These are phyloP conservation scores for Nigrograna mackinnonii DNA, from an alignment of 2,329 filamentous ascomycete species.

Conservation along the genomic window DNA sequence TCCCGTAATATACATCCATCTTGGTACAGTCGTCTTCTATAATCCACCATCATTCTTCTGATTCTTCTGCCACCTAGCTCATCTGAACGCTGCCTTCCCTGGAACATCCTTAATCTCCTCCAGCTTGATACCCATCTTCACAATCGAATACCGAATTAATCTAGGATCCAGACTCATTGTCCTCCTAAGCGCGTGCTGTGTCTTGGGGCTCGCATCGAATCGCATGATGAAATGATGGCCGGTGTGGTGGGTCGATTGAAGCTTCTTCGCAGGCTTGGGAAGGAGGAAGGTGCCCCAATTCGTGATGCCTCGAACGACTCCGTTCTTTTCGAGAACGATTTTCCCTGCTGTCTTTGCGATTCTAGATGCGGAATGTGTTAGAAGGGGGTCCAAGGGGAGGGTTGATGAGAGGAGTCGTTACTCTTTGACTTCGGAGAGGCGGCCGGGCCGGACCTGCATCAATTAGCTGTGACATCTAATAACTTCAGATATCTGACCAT, in stretches of 20 bases:
- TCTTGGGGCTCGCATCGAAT: slow-evolving; percentile 77
- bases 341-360: slow-evolving; percentile 85
- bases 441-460: slow-evolving; percentile 84
- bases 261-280: slow-evolving; percentile 75
- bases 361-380: too few relatives aligned
- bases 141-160: slow-evolving; percentile 83
- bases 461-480: slow-evolving; percentile 10
- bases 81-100: slow-evolving; percentile 55
- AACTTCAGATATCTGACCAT: slow-evolving; percentile 36
- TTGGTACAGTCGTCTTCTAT: slow-evolving; percentile 1
- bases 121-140: slow-evolving; percentile 77
- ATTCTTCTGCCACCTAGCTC: neutral
- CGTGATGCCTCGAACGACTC: slow-evolving; percentile 86
- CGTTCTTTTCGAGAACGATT: slow-evolving; percentile 79
- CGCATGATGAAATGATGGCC: slow-evolving; percentile 99
- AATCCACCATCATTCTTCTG: neutral
- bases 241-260: slow-evolving; percentile 80
- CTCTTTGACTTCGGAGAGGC: slow-evolving; percentile 92
- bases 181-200: slow-evolving; percentile 74
- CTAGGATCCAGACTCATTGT: slow-evolving; percentile 85
- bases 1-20: slow-evolving; percentile 3
- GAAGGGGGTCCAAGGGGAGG: slow-evolving; percentile 2
- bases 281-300: slow-evolving; percentile 96
- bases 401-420: slow-evolving; percentile 53
- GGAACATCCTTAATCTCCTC: slow-evolving; percentile 63